Evolutionary conservation across 192 early-diverging fungal species (phyloP), one percentile per base, ranked within the genome.

Genomic region (Coemansia sp.): DNA sequence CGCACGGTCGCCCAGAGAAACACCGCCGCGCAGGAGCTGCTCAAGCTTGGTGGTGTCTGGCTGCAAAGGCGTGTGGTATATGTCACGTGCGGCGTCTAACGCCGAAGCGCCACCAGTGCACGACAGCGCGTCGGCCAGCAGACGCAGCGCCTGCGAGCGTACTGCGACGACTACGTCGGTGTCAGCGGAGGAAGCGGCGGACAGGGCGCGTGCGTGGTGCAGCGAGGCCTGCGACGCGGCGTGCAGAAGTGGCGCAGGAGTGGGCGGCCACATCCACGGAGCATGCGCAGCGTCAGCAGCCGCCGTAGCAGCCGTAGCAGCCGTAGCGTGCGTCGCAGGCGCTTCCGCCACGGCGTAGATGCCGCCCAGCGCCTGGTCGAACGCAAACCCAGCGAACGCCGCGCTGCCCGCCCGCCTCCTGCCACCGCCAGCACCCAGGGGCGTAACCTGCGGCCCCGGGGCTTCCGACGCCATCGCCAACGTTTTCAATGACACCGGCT

Each of bases 191-290:
- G n/a, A n/a, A n/a, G n/a, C n/a, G n/a, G n/a, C n/a, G n/a, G n/a
- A n/a, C n/a, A n/a, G n/a, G n/a, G n/a, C n/a, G 30, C 47, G 45
- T 2, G 25, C 59, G 67, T 58, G 53, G 30, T 57, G 56, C 53
- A 67, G n/a, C 10, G 57, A 63, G 22, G 74, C 68, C 24, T 53
- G 50, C 9, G 74, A 60, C 1, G 74, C 74, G 2, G 54, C 38
- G 22, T 55, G 61, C 22, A 67, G 33, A 25, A 71, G 57, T 22
- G 48, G 39, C 17, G 74, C 41, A 0, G 69, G 57, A n/a, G 19
- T 65, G 24, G 55, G 53, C 0, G 69, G 61, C 74, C 74, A 78
- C 42, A 61, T 60, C 67, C 68, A 70, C 46, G 39, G 58, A 42
- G 74, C 64, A 30, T 55, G 39, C 47, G n/a, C n/a, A n/a, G n/a